These are phyloP conservation scores for Patellaria atrata DNA, from an alignment of 495 filamentous ascomycete genomes.

Conservation along the genomic window DNA sequence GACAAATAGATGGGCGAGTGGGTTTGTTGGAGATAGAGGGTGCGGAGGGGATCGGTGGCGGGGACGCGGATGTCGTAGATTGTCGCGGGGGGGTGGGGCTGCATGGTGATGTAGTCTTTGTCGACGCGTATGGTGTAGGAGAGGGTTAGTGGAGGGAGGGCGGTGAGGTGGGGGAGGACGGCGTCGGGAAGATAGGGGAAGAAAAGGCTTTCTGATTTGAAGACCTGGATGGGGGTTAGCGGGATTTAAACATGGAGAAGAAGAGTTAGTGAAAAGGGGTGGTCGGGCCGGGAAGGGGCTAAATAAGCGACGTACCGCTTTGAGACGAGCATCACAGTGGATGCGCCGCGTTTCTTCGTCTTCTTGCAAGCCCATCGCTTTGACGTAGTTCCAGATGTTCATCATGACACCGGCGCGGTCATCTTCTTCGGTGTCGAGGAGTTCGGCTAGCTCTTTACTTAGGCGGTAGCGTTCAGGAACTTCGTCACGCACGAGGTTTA, in stretches of 20 bases:
- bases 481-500: conserved; percentile 79
- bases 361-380: conserved; percentile 71
- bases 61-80: conserved; percentile 80
- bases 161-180: conserved; percentile 56
- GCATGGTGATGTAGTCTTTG: conserved; percentile 42
- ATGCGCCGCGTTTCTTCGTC: conserved; percentile 88
- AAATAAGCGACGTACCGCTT: conserved; percentile 41
- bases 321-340: conserved; percentile 70
- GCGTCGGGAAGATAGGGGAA: conserved; percentile 79
- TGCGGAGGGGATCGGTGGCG: conserved; percentile 67
- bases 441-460: conserved; percentile 61
- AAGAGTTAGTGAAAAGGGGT: neutral
- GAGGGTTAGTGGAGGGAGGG: conserved; percentile 71
- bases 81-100: conserved; percentile 32
- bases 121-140: conserved; percentile 91
- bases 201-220: conserved; percentile 60
- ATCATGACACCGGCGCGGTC: conserved; percentile 73
- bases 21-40: conserved; percentile 48
- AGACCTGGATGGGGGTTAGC: conserved; percentile 42
- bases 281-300: neutral
- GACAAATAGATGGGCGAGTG: conserved; percentile 38
- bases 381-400: conserved; percentile 91
- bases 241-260: neutral
- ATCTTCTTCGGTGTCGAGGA: conserved; percentile 77
- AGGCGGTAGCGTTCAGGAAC: conserved; percentile 69